Conservation (phyloP, 345 rosid species). For the Aethionema arabicum region DNA sequence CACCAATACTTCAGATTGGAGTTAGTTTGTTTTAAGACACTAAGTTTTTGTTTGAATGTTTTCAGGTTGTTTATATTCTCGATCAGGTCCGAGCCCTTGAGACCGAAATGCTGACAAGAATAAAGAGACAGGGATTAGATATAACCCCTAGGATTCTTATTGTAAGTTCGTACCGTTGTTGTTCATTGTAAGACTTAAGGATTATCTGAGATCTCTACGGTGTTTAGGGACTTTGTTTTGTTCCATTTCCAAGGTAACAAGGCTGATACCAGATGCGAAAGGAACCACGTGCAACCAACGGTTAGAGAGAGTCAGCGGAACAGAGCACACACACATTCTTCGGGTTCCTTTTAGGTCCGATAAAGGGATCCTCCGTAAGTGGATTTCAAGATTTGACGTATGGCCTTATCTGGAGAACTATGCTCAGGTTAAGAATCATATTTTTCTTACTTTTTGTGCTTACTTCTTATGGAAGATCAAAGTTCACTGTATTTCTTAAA, state of each 20-base stretch:
- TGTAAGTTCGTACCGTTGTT: conserved; percentile 47
- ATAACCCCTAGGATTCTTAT: conserved; percentile 80
- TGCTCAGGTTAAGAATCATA: conserved; percentile 60
- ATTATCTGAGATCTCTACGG: not conserved
- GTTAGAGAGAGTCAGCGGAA: conserved; percentile 90
- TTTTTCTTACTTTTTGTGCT: not conserved
- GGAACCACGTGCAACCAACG: conserved; percentile 94
- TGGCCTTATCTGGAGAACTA: conserved; percentile 96
- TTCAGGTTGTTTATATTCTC: conserved; percentile 87
- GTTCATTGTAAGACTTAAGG: not conserved
- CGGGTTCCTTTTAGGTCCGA: conserved; percentile 95
- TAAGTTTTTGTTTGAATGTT: conserved; percentile 5
- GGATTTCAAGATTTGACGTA: conserved; percentile 98
- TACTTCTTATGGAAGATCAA: conserved; percentile 2
- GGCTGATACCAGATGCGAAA: conserved; percentile 90
- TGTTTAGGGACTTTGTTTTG: conserved; percentile 22
- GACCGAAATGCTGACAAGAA: conserved; percentile 83
- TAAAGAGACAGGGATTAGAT: conserved; percentile 84
- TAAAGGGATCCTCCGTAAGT: conserved; percentile 78
- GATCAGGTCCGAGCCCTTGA: conserved; percentile 99
- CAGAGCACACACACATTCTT: conserved; percentile 76
- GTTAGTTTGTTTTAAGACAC: not conserved
- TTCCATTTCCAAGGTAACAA: conserved; percentile 59
- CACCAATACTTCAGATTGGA: not conserved
- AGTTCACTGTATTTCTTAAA: not conserved